Percentiles rank a stretch among this genome's conserved stretches.
Conservation (phyloP, 176 grass and related monocot species). For the Ensete glaucum region DNA sequence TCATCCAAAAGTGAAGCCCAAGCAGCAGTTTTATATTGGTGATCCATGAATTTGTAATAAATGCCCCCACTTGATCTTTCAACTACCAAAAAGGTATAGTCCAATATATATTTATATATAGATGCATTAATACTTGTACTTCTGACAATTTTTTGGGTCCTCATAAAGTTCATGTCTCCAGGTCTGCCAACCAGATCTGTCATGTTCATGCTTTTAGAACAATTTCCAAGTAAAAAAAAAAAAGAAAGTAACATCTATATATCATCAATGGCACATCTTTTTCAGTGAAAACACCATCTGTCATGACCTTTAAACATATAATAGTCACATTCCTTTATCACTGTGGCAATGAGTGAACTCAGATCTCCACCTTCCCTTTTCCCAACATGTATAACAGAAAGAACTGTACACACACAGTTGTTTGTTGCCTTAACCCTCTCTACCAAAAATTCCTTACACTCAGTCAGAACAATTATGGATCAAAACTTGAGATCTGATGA, state of each 20-base stretch:
- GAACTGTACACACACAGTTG: neutral
- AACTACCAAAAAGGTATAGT: neutral
- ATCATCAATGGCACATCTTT: slow-evolving; percentile 13
- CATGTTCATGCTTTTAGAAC: neutral
- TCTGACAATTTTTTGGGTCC: neutral
- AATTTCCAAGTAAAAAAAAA: neutral
- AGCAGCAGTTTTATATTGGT: neutral
- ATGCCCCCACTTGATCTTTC: neutral
- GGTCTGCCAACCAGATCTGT: slow-evolving; percentile 4
- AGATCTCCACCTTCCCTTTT: neutral
- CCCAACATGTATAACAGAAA: slow-evolving; percentile 4
- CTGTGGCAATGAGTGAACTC: slow-evolving; percentile 5
- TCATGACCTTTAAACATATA: neutral
- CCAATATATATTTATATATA: neutral
- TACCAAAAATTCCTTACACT: slow-evolving; percentile 29
- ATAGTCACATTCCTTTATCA: slow-evolving; percentile 8
- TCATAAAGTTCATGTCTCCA: slow-evolving; percentile 2
- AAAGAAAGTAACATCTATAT: neutral
- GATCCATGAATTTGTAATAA: neutral
- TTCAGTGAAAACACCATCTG: neutral
- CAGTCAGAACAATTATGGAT: slow-evolving; percentile 28
- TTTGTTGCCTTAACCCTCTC: slow-evolving; percentile 10
- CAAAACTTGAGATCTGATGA: neutral
- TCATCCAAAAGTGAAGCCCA: neutral
- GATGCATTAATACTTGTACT: neutral